These are phyloP conservation scores for Fusarium torulosum DNA, from an alignment of 2,329 filamentous ascomycete species.

Conservation along the genomic window DNA sequence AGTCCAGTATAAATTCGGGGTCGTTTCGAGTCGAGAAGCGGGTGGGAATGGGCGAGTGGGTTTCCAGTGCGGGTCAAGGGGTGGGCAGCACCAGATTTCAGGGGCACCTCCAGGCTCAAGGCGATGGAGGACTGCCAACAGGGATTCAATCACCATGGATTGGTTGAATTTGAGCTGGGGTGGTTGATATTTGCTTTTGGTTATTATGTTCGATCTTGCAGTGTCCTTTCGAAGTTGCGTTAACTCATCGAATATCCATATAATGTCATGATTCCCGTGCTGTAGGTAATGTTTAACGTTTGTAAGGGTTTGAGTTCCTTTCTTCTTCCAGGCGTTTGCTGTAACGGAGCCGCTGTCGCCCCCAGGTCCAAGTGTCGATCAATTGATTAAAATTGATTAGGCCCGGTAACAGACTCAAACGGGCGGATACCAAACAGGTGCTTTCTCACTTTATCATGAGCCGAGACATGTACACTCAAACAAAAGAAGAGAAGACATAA, in stretches of 20 bases:
- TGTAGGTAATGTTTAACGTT: background rate
- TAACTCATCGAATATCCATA: background rate
- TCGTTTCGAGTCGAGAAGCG: constrained; percentile 31
- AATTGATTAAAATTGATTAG: constrained; percentile 18
- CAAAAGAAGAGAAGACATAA: constrained; percentile 12
- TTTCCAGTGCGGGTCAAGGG: constrained; percentile 41
- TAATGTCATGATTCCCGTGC: background rate
- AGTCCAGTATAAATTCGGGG: constrained; percentile 41
- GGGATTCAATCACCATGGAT: constrained; percentile 27
- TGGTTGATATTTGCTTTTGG: background rate
- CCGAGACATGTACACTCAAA: constrained; percentile 1
- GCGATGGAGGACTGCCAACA: constrained; percentile 23
- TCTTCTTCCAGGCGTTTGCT: background rate
- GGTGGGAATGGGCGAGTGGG: constrained; percentile 29
- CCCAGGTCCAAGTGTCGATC: constrained; percentile 17
- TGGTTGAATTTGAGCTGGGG: constrained; percentile 4
- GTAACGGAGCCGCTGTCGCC: background rate
- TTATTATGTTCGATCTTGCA: background rate
- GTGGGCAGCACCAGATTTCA: constrained; percentile 44
- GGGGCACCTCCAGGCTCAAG: constrained; percentile 26
- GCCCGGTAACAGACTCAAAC: constrained; percentile 13
- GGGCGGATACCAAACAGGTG: constrained; percentile 14
- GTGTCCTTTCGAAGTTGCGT: background rate
- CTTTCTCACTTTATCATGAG: constrained; percentile 1
- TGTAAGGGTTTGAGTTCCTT: background rate